Evolutionary conservation across 2,329 filamentous ascomycete genomes (phyloP).

Genomic region (Curvularia verruculosa): DNA sequence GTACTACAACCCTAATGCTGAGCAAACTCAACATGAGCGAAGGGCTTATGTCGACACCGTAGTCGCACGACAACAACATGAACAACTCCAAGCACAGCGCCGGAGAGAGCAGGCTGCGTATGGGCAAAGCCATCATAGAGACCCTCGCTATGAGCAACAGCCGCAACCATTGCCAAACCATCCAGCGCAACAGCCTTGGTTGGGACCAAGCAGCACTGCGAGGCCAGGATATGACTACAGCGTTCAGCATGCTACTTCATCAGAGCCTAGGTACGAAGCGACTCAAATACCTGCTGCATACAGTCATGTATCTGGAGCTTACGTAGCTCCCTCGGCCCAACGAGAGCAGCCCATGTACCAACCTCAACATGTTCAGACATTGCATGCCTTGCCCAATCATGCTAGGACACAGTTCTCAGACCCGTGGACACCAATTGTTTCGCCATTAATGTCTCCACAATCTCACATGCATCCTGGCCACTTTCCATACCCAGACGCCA

Average conservation of each 20-base stretch:
- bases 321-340: constrained; percentile 31
- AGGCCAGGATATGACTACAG: constrained; percentile 22
- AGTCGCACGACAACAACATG: constrained; percentile 20
- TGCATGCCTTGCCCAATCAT: constrained; percentile 16
- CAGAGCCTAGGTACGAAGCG: constrained; percentile 45
- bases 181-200: constrained; percentile 4
- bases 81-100: constrained; percentile 6
- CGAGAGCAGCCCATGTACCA: constrained; percentile 22
- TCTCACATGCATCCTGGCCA: constrained; percentile 31
- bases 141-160: constrained; percentile 13
- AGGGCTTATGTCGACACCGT: constrained; percentile 26
- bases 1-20: constrained; percentile 34
- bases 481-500: constrained; percentile 38
- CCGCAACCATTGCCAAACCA: constrained; percentile 3
- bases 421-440: constrained; percentile 38
- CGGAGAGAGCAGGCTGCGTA: constrained; percentile 6
- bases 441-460: constrained; percentile 43
- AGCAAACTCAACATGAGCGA: constrained; percentile 13
- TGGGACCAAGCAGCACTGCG: constrained; percentile 24
- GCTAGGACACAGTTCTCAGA: constrained; percentile 35
- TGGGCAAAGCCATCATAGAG: constrained; percentile 2
- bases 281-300: constrained; percentile 47
- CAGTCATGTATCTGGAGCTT: constrained; percentile 41
- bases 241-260: constrained; percentile 18
- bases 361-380: constrained; percentile 15